phyloP scores from a whole-genome alignment of 768 basidiomycete genomes.

The Mycena belliarum region DNA sequence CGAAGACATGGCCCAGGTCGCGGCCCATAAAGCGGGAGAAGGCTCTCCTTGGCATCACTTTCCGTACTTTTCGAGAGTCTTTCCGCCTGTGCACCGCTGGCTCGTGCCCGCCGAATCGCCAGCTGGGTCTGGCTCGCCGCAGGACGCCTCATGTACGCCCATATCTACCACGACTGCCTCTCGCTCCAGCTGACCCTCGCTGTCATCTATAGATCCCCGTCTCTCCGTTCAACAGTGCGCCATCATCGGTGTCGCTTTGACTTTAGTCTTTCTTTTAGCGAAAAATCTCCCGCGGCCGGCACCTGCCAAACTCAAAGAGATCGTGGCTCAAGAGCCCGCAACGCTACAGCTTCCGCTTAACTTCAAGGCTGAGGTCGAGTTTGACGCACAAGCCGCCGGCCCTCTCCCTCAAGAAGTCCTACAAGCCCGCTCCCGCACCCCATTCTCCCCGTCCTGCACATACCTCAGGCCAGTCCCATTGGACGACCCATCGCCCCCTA shows the following conservation, averaged over 20 bases:
- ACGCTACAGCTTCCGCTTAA: background rate
- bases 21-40: background rate
- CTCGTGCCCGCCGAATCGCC: background rate
- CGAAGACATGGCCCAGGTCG: background rate
- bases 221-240: background rate
- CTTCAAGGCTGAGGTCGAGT: background rate
- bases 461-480: too few relatives aligned
- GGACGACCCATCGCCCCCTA: too few relatives aligned
- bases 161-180: background rate
- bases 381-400: background rate
- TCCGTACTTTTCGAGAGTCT: background rate
- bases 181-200: background rate
- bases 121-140: background rate
- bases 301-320: background rate
- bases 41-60: background rate
- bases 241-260: background rate
- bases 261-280: background rate
- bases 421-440: too few relatives aligned
- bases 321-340: background rate
- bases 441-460: too few relatives aligned
- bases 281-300: background rate
- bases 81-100: background rate
- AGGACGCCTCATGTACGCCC: background rate
- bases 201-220: background rate
- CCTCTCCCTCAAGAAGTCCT: too few relatives aligned